Conservation (phyloP, 805 yeast species). For the Wickerhamiella sergipiensis region DNA sequence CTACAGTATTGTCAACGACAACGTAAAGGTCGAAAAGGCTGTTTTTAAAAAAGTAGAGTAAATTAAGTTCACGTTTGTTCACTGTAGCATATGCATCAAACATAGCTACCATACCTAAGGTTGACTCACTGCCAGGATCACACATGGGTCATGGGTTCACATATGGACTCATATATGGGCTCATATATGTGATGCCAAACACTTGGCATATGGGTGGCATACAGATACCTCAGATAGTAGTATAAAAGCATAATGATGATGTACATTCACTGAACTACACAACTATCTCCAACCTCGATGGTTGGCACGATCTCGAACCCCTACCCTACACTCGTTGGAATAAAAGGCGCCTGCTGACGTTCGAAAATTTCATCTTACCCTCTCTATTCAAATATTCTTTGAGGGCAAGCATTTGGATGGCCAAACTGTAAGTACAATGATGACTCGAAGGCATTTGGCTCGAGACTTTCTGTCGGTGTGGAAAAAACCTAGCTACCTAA, state of each 20-base stretch:
- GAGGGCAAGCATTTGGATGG: not conserved
- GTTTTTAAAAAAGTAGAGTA: conserved; percentile 31
- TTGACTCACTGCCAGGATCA: no score
- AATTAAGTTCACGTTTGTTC: no score
- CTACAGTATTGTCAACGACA: conserved; percentile 66
- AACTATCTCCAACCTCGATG: no score
- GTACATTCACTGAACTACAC: no score
- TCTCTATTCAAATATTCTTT: not conserved
- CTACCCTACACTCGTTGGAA: not conserved
- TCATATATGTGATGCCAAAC: no score
- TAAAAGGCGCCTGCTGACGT: not conserved
- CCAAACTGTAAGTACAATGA: conserved; percentile 37
- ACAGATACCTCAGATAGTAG: no score
- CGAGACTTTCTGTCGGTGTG: conserved; percentile 95
- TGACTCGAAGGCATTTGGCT: conserved; percentile 99
- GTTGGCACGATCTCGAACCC: no score
- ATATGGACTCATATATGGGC: no score
- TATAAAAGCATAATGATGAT: no score
- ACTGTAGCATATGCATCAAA: not conserved
- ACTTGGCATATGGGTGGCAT: no score
- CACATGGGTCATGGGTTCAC: no score
- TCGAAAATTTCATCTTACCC: not conserved
- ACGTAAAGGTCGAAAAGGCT: conserved; percentile 83
- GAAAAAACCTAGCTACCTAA: conserved; percentile 98
- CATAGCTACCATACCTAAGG: not conserved